Evolutionary conservation across 176 grass and related monocot genomes (phyloP).

Genomic region (Phyllostachys edulis): DNA sequence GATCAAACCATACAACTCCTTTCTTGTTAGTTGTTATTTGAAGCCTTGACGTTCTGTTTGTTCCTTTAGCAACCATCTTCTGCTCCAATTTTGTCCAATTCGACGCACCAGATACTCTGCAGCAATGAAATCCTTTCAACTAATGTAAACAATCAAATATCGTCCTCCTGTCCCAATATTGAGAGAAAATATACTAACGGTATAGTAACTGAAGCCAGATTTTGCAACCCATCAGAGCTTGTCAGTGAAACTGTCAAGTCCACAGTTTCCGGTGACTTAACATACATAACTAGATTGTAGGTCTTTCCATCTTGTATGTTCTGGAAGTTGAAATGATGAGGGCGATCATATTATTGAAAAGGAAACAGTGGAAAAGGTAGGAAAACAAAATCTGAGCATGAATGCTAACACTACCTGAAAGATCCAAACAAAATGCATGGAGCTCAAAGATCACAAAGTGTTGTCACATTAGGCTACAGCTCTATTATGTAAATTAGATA

Average conservation of each 20-base stretch:
- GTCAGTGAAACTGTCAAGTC: slow-evolving; percentile 64
- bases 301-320: slow-evolving; percentile 84
- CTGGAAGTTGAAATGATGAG: slow-evolving; percentile 47
- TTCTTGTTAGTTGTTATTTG: slow-evolving; percentile 48
- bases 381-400: background rate
- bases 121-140: background rate
- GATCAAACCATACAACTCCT: slow-evolving; percentile 58
- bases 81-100: slow-evolving; percentile 60
- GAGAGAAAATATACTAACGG: slow-evolving; percentile 45
- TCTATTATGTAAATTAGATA: too few relatives aligned
- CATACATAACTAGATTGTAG: slow-evolving; percentile 77
- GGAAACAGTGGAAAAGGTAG: background rate
- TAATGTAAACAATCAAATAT: background rate
- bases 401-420: background rate
- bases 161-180: background rate
- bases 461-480: background rate
- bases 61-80: slow-evolving; percentile 38
- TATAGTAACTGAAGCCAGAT: slow-evolving; percentile 55
- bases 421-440: background rate
- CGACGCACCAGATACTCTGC: slow-evolving; percentile 36
- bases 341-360: background rate
- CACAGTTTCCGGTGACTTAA: slow-evolving; percentile 47
- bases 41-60: slow-evolving; percentile 48
- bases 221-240: slow-evolving; percentile 58
- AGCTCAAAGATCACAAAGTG: background rate